Evolutionary conservation across 2,329 filamentous ascomycete genomes (phyloP), one percentile per base, ranked within the genome.

Genomic region (Aspergillus flavus): DNA sequence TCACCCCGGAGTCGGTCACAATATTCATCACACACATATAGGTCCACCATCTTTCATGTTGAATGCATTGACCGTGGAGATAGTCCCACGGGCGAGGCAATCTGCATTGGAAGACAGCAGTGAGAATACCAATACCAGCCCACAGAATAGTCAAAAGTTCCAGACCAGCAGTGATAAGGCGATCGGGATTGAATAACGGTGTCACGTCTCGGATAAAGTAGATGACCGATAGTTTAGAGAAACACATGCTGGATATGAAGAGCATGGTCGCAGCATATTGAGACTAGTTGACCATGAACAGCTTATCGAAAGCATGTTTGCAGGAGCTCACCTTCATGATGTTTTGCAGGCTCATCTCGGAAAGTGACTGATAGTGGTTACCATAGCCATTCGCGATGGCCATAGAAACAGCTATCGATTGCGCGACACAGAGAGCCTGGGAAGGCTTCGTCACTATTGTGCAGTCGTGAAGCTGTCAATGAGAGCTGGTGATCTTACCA

Each of bases 181-280:
- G 66, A 54, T 72, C 68, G 21, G 62, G 36, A 4, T 59, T 28
- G 4, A 68, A 61, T 0, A 70, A 68, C 0, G 71, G 71, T 0
- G 69, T 70, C 26, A 74, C 53, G 23, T 65, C 66, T 32, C 62
- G 65, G 28, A 75, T 66, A 36, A 75, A 70, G 26, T 69, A 59
- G n/a, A 71, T 45, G 7, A 73, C 58, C 7, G 72, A 69, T 3
- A 71, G 59, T 55, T 75, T 74, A 2, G 72, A 73, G 36, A 64
- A 66, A 19, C 53, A 61, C 36, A 74, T 64, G 57, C 62, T 67
- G 48, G 57, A 10, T n/a, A 74, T 67, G 34, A 66, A 71, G 1
- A 75, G 61, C 3, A 74, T 57, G 7, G 67, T 63, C 1, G 70
- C 66, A 45, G 68, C 66, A 57, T 74, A 75, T 52, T 66, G 63